Base-by-base conservation (phyloP, 228 moss, liverwort and hornwort species). In the Sphagnum magellanicum region DNA sequence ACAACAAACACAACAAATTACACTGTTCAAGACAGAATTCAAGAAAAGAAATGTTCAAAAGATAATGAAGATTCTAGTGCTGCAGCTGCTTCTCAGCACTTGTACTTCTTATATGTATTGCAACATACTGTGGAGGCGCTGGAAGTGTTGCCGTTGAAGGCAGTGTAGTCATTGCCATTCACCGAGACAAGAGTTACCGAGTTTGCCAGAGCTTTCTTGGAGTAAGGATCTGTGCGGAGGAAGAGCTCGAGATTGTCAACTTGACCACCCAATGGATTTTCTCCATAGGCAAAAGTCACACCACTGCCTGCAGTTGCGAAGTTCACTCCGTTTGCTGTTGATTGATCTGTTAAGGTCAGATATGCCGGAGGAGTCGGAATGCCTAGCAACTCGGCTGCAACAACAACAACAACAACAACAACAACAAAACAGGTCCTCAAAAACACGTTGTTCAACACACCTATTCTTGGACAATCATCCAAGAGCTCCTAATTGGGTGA, bases 331-430 rank as follows among this genome's bases (percentile, higher is more conserved):
- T 46, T 49, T 13, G 48, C 64, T 64, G 50, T 46, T 8, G 14
- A 13, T 14, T 64, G 48, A 32, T 7, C 6, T 52, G 49, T 7
- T 8, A 32, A 6, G 11, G 53, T 16, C 51, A 50, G 6, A 50
- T 51, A 67, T 6, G 50, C 8, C 3, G 67, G 50, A 14, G 67
- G 67, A 8, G 50, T 15, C 0, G 67, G 67, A 16, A 67, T n/a
- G 6, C 67, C 67, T 67, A 67, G 49, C 16, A 67, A 13, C 51
- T 67, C 67, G 7, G 67, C 67, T 67, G 67, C 67, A 62, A 55
- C 32, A 32, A 32, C 32, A 32, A 32, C 32, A 32, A 32, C 32
- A 32, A 32, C 32, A n/a, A n/a, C n/a, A n/a, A n/a, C n/a, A 17
- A 17, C 32, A 32, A 32, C 32, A 32, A 32, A 32, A 32, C 32